Percentiles rank a stretch among this genome's conserved stretches.
These are phyloP conservation scores for Acarospora socialis DNA, from an alignment of 2,329 filamentous ascomycete species.

Conservation along the genomic window DNA sequence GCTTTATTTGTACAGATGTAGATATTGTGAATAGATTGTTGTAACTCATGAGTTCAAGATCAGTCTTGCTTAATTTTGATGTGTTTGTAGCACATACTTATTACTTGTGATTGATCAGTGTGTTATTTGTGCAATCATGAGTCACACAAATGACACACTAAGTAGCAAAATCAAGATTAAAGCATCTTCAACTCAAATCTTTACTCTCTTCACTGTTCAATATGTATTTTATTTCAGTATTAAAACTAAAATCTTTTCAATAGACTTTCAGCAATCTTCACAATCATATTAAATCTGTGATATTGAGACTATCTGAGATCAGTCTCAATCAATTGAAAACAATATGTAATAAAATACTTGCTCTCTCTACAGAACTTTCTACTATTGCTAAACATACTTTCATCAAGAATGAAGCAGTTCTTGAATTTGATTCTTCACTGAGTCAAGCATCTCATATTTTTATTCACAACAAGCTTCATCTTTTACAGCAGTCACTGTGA, in stretches of 20 bases:
- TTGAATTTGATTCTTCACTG: no score
- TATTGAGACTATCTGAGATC: slow-evolving; percentile 4
- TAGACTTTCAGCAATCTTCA: slow-evolving; percentile 3
- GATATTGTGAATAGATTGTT: slow-evolving; percentile 2
- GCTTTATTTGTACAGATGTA: slow-evolving; percentile 6
- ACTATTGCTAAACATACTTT: no score
- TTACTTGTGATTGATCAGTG: no score
- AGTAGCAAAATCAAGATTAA: slow-evolving; percentile 4
- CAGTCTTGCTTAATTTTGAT: slow-evolving; percentile 4
- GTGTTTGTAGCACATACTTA: no score
- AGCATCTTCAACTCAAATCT: slow-evolving; percentile 1
- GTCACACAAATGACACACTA: no score
- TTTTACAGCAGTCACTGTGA: no score
- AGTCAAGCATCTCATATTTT: no score
- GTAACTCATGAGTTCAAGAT: slow-evolving; percentile 6
- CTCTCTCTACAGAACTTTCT: no score
- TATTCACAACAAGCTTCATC: no score
- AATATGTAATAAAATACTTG: no score
- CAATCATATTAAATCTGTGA: slow-evolving; percentile 5
- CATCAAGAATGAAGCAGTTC: no score
- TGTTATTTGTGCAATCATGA: no score
- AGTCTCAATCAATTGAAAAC: background rate
- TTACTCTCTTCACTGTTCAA: slow-evolving; percentile 2
- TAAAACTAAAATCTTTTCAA: slow-evolving; percentile 3
- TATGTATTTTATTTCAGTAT: slow-evolving; percentile 6